Evolutionary conservation across 495 filamentous ascomycete species (phyloP).

Genomic region (Massariosphaeria phaeospora): DNA sequence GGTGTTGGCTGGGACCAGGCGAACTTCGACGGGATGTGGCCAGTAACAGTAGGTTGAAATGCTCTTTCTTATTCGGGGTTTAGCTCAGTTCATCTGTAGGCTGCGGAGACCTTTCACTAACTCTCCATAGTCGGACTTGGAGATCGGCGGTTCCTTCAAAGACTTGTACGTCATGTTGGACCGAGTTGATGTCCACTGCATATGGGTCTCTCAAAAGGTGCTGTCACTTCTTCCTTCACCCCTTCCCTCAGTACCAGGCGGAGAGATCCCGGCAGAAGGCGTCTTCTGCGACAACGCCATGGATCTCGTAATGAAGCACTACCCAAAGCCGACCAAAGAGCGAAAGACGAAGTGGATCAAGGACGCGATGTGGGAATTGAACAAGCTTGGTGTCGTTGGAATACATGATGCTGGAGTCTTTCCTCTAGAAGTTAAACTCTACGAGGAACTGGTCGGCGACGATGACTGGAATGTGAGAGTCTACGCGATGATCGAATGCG

Average conservation of each 20-base stretch:
- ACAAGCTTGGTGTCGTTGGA: constrained; percentile 57
- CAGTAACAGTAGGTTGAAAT: constrained; percentile 50
- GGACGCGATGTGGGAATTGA: constrained; percentile 53
- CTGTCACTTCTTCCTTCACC: constrained; percentile 50
- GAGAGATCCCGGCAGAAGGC: constrained; percentile 58
- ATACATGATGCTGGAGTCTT: constrained; percentile 58
- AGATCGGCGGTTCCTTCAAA: constrained; percentile 46
- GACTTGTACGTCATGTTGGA: constrained; percentile 61
- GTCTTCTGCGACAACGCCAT: constrained; percentile 69
- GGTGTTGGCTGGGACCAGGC: constrained; percentile 65
- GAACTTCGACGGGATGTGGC: constrained; percentile 53
- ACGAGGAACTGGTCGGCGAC: constrained; percentile 44
- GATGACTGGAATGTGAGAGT: constrained; percentile 53
- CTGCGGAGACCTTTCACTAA: constrained; percentile 17
- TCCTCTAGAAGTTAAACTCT: constrained; percentile 49
- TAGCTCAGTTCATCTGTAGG: not conserved
- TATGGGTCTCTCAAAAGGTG: constrained; percentile 58
- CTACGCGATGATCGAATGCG: constrained; percentile 61
- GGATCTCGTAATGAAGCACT: constrained; percentile 52
- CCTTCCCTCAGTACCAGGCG: constrained; percentile 52
- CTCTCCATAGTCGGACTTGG: constrained; percentile 45
- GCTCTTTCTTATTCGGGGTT: not conserved
- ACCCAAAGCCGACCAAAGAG: constrained; percentile 49
- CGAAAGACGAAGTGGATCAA: constrained; percentile 49
- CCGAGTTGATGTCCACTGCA: constrained; percentile 61